These are phyloP conservation scores for Stromatinia cepivora DNA, from an alignment of 2,329 filamentous ascomycete species.

Conservation along the genomic window DNA sequence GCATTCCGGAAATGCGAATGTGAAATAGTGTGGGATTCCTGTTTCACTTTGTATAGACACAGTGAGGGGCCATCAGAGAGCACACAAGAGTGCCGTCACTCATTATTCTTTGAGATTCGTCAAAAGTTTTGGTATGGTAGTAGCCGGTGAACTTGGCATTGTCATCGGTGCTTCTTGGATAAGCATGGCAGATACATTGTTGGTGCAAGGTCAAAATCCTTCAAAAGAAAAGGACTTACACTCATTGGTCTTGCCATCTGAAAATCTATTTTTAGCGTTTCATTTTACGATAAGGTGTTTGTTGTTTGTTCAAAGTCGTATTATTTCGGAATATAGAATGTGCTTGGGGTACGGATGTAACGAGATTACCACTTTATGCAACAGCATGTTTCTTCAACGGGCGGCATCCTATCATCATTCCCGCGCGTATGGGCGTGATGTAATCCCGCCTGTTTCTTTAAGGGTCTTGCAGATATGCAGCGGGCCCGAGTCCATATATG, in stretches of 20 bases:
- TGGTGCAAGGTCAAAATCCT: not conserved
- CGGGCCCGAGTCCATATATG: slow-evolving; percentile 17
- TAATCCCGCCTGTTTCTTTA: not conserved
- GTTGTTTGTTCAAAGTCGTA: not conserved
- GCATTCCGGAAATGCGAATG: not conserved
- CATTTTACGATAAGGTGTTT: not conserved
- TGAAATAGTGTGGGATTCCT: not conserved
- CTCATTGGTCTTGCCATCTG: not conserved
- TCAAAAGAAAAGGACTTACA: not conserved
- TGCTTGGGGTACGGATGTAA: not conserved
- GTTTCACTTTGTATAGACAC: not conserved
- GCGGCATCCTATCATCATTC: not conserved
- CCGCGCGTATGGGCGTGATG: slow-evolving; percentile 8
- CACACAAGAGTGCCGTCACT: not conserved
- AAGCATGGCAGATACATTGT: not conserved
- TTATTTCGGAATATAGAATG: not conserved
- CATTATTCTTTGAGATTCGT: not conserved
- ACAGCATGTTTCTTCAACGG: not conserved
- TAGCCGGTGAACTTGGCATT: slow-evolving; percentile 1
- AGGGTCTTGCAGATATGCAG: slow-evolving; percentile 12
- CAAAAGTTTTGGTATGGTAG: not conserved
- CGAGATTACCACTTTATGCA: not conserved
- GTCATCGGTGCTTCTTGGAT: not conserved
- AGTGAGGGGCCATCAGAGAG: not conserved
- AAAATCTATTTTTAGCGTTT: not conserved